Base-by-base conservation (phyloP, 305 asterid species). In the Fraxinus angustifolia region DNA sequence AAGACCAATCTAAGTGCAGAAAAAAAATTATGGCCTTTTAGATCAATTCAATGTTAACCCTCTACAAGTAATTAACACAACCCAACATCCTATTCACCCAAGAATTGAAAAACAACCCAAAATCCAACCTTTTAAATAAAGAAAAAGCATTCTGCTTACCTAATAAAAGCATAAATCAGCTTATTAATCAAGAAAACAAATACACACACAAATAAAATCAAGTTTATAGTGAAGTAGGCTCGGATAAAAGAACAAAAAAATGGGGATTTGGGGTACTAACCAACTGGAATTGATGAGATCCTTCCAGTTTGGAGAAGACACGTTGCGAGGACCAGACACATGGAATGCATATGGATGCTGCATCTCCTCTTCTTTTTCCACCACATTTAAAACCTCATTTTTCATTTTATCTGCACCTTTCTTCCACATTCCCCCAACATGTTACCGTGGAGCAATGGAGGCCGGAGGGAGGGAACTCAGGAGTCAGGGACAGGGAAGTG, bases 301-400 rank as follows among this genome's bases (percentile, higher is more conserved):
- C 88, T 91, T 92, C 98, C 97, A 96, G 84, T 92, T 96, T 0
- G 93, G 94, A 26, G 94, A 87, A 85, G 99, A 93, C 83, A 94
- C 93, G 67, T 92, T 96, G 19, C 97, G 91, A 23, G 99, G 99
- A 7, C 98, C 97, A 48, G 99, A 96, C 0, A 93, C 97, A 87
- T 96, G 93, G 85, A 96, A 96, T 12, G 98, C 95, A 79, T 92
- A 92, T 1, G 97, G 98, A 86, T 95, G 99, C 36, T 87, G 89
- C 8, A 68, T 28, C 67, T 77, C 82, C 56, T 77, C 81, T 75
- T 56, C 82, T 26, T 19, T 53, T 14, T 78, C 87, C 82, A 83
- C 81, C 78, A 56, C 84, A 81, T 84, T 82, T 86, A 86, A 76
- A 65, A 83, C 90, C 81, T 80, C 90, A 42, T 8, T 82, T 80